Base-by-base conservation (phyloP, 805 yeast species). In the Pichia occidentalis region DNA sequence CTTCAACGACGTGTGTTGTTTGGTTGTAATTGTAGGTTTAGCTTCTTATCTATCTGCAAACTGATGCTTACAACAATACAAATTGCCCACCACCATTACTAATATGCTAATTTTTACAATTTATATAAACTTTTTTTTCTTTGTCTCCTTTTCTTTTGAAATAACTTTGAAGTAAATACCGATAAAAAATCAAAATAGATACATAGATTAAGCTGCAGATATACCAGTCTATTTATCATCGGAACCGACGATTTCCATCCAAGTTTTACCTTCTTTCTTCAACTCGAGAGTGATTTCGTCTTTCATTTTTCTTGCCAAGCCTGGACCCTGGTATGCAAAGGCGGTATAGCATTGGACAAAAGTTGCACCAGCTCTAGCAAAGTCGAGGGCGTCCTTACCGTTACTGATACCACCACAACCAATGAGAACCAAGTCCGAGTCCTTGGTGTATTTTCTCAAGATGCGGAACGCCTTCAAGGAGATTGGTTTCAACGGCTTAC, bases 331-430 rank as follows among this genome's bases (percentile, higher is more conserved):
- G 67, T 85, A 90, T 1, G 95, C 96, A 59, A 85, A 85, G 2
- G 94, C 77, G 3, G 97, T 88, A 64, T 87, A 86, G 38, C 87
- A 59, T 60, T 90, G 84, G 34, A 90, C 77, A 56, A 79, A 84
- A n/a, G 82, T 71, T 11, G 97, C 97, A 41, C 97, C 97, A 1
- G 96, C 95, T 53, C 75, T 77, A 24, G 92, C 95, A 60, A 80
- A 90, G 48, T 88, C 97, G 34, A 88, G 64, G 0, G 88, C 97
- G 56, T 90, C 97, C 47, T 77, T 69, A 39, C 95, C 97, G 18
- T 68, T 63, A n/a, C 81, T 68, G 49, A 90, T 86, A 48, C 97
- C 97, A 40, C 97, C 97, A 62, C 96, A 87, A 24, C 97, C 97
- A 47, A 90, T 73, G 29, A 90, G 69, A 2, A 87, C 83, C 46